Evolutionary conservation across 306 rosid species (phyloP).

Genomic region (Vachellia pachyceras): DNA sequence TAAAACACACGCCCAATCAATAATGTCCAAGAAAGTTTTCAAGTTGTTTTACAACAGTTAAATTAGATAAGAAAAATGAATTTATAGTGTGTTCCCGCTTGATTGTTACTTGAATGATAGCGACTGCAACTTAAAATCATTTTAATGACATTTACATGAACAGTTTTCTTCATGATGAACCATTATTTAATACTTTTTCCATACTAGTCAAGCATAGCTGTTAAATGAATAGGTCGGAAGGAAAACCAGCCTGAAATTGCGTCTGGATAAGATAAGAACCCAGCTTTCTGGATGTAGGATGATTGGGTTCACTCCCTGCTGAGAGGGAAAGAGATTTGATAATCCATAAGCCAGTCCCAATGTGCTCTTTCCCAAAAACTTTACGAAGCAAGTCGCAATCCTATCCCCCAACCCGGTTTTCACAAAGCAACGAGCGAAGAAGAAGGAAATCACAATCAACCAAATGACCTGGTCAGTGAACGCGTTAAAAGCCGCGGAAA

Average conservation of each 20-base stretch:
- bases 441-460: constrained; percentile 78
- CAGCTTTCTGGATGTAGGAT: constrained; percentile 52
- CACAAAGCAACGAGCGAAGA: constrained; percentile 72
- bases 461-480: constrained; percentile 60
- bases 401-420: constrained; percentile 74
- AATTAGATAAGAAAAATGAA: constrained; percentile 10
- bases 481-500: constrained; percentile 56
- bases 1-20: constrained; percentile 3
- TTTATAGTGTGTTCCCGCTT: background rate
- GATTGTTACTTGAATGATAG: background rate
- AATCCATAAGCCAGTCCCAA: constrained; percentile 16
- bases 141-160: background rate
- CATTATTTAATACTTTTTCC: background rate
- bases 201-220: background rate
- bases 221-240: background rate
- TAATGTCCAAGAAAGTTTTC: constrained; percentile 14
- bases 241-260: constrained; percentile 56
- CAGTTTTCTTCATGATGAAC: background rate
- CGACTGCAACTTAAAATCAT: background rate
- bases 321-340: constrained; percentile 67
- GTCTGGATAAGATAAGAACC: constrained; percentile 44
- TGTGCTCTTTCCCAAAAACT: constrained; percentile 14
- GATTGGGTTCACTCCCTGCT: constrained; percentile 60
- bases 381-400: constrained; percentile 50
- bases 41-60: constrained; percentile 3